Base-by-base conservation (phyloP, 2,329 filamentous ascomycete genomes). In the Microascus cirrosus region DNA sequence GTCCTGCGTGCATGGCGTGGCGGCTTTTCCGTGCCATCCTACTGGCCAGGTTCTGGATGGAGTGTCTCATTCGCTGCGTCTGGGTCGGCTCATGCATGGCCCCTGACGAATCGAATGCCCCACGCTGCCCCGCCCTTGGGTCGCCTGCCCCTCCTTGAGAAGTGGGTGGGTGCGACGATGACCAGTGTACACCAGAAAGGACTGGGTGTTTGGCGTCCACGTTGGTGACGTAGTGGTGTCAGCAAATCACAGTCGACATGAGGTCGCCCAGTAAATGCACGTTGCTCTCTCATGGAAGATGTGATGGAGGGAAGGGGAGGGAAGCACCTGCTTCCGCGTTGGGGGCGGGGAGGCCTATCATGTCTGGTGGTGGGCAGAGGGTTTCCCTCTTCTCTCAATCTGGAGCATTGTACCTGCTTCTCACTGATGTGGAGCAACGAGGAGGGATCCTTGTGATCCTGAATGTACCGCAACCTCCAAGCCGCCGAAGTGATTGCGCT, bases 21-120 rank as follows among this genome's bases (percentile, higher is more conserved):
- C 55, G 50, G 55, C 10, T 20, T 32, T 57, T 57, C 55, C 55
- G 34, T 48, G 55, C 24, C 28, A 53, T 57, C 55, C 55, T 57
- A 57, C 48, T 57, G 55, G 55, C 32, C 55, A 25, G 45, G 22
- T 12, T 22, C 45, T 10, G 45, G 45, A 22, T 12, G 2, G 20
- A 20, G 11, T 12, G 20, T 22, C 45, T 22, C 45, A 50, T 50
- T 50, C 45, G 45, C 22, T 50, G 18, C 45, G 45, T 8, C 20
- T 22, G 45, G n/a, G 45, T 22, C 42, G 22, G 18, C 50, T 52
- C 28, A 52, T 52, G 50, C 50, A 52, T 20, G 45, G 45, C 45
- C 45, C 42, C 24, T 53, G 51, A 25, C 51, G 51, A 53, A 53
- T 53, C 24, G 45, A 50, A 50, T 24, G 45, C 12, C 45, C 5